Evolutionary conservation across 148 eudicot genomes (phyloP), one percentile per base, ranked within the genome.

Genomic region (Rhododendron williamsianum): DNA sequence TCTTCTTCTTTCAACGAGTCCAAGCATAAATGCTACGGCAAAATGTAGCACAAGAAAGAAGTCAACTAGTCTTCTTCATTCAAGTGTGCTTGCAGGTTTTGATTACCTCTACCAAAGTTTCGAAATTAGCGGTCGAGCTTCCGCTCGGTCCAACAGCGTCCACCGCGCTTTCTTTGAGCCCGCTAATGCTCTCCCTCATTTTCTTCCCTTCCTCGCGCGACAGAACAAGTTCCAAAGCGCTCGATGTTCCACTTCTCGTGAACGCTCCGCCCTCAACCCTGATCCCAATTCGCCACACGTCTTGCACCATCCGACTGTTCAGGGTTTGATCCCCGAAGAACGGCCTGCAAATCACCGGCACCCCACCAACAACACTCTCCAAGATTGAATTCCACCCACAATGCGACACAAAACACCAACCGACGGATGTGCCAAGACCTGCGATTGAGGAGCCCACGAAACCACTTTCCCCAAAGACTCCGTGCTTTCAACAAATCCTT

Each of bases 371-470:
- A 35, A 95, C 87, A 38, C 95, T 90, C 87, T 95, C 98, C 84
- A 91, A 41, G 0, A 91, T 56, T 10, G 98, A 95, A 81, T 94
- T 94, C 98, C 98, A 95, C 13, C 98, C 98, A 58, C 93, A 88
- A 30, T 95, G 98, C 0, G 94, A 93, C 41, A 95, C 86, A 71
- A 94, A 48, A 87, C 94, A 6, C 95, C 94, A 9, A 92, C 78
- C 0, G 91, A 82, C 11, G 79, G 51, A 81, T 92, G 94, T 1
- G 76, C 87, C 69, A 95, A 78, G 0, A 95, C 82, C 33, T 90
- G 86, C 83, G 78, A 23, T 77, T 95, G 98, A 4, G 98, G 97
- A 0, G 98, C 93, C 98, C 98, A 95, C 1, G 92, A 77, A 1
- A 95, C 92, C 21, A 94, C 41, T 83, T 90, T 93, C 6, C 94